phyloP scores from a whole-genome alignment of 129 eudicot species.

The Flaveria ramosissima region DNA sequence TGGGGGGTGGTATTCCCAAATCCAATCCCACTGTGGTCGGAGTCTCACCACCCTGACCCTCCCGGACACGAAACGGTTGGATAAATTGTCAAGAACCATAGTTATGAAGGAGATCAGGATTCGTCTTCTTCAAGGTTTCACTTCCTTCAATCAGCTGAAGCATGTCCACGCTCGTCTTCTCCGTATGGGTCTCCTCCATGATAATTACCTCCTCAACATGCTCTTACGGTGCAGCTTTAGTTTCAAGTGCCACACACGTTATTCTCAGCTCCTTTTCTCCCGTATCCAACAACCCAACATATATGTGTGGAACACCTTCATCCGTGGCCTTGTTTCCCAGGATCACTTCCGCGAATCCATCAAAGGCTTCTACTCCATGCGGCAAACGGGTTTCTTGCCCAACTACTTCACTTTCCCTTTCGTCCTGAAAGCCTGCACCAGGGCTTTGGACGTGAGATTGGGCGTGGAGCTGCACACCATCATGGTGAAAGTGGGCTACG shows the following conservation, averaged over 20 bases:
- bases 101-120: conserved; percentile 34
- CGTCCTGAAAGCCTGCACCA: conserved; percentile 61
- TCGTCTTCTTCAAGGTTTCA: conserved; percentile 42
- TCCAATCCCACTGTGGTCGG: too few relatives aligned
- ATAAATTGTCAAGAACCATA: background rate
- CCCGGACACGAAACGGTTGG: too few relatives aligned
- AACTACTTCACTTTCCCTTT: conserved; percentile 67
- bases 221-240: conserved; percentile 50
- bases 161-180: conserved; percentile 66
- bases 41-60: too few relatives aligned
- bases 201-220: conserved; percentile 58
- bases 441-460: conserved; percentile 40
- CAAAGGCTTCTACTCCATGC: conserved; percentile 49
- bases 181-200: conserved; percentile 48
- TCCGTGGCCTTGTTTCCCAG: conserved; percentile 59
- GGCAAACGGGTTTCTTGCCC: conserved; percentile 53
- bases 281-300: conserved; percentile 58
- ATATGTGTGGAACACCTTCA: conserved; percentile 58
- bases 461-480: conserved; percentile 58
- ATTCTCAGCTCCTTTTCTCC: conserved; percentile 55
- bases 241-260: conserved; percentile 35
- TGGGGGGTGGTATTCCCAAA: too few relatives aligned
- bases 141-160: conserved; percentile 56
- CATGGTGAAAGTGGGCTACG: conserved; percentile 63
- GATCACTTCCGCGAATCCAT: conserved; percentile 49